Evolutionary conservation across 2,329 filamentous ascomycete genomes (phyloP), one percentile per base, ranked within the genome.

Genomic region (Fusarium nematophilum): DNA sequence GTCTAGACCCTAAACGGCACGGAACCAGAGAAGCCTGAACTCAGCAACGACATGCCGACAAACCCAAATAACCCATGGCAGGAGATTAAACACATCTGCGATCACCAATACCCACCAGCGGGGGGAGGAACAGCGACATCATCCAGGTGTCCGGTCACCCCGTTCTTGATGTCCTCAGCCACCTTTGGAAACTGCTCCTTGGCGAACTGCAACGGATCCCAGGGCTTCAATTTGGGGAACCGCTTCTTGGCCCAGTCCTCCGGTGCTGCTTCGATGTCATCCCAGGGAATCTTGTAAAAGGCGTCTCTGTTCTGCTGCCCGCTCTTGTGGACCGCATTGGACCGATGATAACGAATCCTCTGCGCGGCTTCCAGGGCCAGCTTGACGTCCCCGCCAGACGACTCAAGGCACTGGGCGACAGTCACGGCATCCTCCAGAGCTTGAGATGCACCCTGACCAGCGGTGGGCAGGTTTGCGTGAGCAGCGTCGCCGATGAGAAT

Each of bases 201-300:
- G 5, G 51, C 38, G 21, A 33, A 54, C 26, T 39, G 18, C 30
- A 54, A 30, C 10, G 51, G 37, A 17, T 54, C 51, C 51, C 51
- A 54, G 6, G 51, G 51, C 51, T 49, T 54, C 37, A 54, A 21
- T 37, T 54, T 54, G n/a, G 51, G 51, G 14, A 42, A 54, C 8
- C 51, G 30, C 13, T 42, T 54, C 44, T 49, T 49, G 17, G 44
- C 51, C 36, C 36, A 54, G n/a, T 36, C 21, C 21, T 49, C 43
- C 6, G 51, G 29, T 14, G 21, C 38, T 6, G 51, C 51, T 44
- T 54, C 51, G 31, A 54, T 54, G 11, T 43, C 51, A 4, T 54
- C 51, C 51, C 51, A 54, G 13, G 51, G 51, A 14, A 42, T 49
- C 38, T 49, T 49, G 44, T 49, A 49, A 14, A 54, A 54, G 3